These are phyloP conservation scores for Trichoderma atrobrunneum DNA, from an alignment of 2,329 filamentous ascomycete species.

Conservation along the genomic window DNA sequence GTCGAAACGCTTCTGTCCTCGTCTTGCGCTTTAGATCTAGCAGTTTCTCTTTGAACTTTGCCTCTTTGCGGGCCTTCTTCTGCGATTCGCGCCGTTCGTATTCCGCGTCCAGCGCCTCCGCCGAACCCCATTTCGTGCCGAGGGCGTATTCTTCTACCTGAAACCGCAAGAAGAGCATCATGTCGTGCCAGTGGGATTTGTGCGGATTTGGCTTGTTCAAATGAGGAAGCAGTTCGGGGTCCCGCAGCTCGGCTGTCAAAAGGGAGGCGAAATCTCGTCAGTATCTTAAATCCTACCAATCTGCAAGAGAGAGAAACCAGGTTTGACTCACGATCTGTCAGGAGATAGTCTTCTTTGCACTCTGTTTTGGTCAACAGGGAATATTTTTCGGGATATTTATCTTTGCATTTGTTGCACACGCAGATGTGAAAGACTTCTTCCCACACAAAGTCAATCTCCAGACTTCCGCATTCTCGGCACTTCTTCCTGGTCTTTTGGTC, in stretches of 20 bases:
- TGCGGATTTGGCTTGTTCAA: constrained; percentile 90
- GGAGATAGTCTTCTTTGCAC: constrained; percentile 87
- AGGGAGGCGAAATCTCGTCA: not conserved
- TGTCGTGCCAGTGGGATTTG: constrained; percentile 94
- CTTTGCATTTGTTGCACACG: constrained; percentile 83
- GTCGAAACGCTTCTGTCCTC: constrained; percentile 80
- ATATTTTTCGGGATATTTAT: constrained; percentile 87
- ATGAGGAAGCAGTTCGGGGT: constrained; percentile 81
- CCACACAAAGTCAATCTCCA: constrained; percentile 96
- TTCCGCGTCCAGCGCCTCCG: constrained; percentile 82
- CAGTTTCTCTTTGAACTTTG: constrained; percentile 87
- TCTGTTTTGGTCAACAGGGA: constrained; percentile 95
- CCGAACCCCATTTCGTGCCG: constrained; percentile 82
- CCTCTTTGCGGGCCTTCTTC: constrained; percentile 82
- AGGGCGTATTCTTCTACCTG: constrained; percentile 96
- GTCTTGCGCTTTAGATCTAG: constrained; percentile 91
- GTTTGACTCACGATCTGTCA: constrained; percentile 74
- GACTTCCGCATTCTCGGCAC: constrained; percentile 76
- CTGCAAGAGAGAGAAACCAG: not conserved
- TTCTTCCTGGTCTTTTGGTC: constrained; percentile 64
- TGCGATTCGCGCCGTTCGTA: constrained; percentile 76
- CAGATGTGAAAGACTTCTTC: constrained; percentile 74
- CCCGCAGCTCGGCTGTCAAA: constrained; percentile 74
- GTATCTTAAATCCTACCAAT: not conserved
- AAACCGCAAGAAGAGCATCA: constrained; percentile 94